Base-by-base conservation (phyloP, 768 basidiomycete species). In the Hysterangium stoloniferum region DNA sequence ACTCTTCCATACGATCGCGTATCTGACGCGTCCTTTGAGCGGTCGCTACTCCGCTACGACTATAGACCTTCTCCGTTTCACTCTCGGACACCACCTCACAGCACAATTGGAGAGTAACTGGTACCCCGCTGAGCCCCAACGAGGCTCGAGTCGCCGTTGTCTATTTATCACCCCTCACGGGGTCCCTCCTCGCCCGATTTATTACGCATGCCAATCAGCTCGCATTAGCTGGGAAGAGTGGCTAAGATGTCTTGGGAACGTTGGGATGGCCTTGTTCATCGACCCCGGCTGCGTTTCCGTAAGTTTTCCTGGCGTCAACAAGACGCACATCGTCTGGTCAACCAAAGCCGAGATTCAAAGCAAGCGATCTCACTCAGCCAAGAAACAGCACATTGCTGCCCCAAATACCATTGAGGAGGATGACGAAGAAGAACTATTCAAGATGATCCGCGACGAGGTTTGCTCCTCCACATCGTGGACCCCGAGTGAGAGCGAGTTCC, bases 201-300 rank as follows among this genome's bases (percentile, higher is more conserved):
- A 86, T 68, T 67, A 77, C 48, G 82, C 86, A 12, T 88, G 86
- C 65, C 68, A 80, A 48, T 71, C 79, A 19, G 71, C 82, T 32
- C 78, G 78, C 52, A 73, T 89, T 28, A 82, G 85, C 59, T 90
- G 87, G 87, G 80, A 80, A 52, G 79, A 85, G 62, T 90, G 87
- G 87, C 84, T 87, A 47, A 58, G 72, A 40, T 69, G 75, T 52
- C 76, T 89, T 40, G 85, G 86, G 9, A 74, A 77, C 56, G 66
- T 69, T 51, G 82, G 84, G 66, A 81, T 89, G 61, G 86, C 88
- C 65, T 75, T 90, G 54, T 83, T 85, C 65, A 76, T 87, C 58
- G 84, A 89, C 63, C 87, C 87, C 55, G 86, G 85, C 54, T 80
- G 77, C 62, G 77, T 90, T 56, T 82, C 82, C 52, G 68, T 86